These are phyloP conservation scores for Kalmanozyma brasiliensis DNA, from an alignment of 1,284 basidiomycete genomes.

Conservation along the genomic window DNA sequence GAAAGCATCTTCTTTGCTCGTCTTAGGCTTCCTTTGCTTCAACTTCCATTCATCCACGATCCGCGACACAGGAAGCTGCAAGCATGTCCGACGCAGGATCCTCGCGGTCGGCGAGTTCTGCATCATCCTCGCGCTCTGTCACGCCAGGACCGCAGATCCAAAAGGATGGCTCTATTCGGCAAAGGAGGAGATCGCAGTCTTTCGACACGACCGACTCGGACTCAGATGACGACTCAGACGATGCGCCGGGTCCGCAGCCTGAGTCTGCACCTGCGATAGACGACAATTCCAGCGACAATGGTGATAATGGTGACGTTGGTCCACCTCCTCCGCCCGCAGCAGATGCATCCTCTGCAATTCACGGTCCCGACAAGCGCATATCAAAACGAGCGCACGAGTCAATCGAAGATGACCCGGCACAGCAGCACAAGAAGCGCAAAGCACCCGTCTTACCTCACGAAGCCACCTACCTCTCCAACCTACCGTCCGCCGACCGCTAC, in stretches of 20 bases:
- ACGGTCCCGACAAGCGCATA: background rate
- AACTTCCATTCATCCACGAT: too few species aligned
- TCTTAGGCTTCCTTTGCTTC: too few species aligned
- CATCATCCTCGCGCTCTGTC: conserved; percentile 8
- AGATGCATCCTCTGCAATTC: background rate
- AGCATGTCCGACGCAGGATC: conserved; percentile 4
- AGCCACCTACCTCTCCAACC: conserved; percentile 86
- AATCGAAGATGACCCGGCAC: background rate
- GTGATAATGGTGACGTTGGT: conserved; percentile 24
- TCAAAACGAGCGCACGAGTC: conserved; percentile 14
- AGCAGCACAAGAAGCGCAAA: conserved; percentile 35
- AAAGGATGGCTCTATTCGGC: background rate
- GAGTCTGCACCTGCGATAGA: background rate
- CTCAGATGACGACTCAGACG: conserved; percentile 14
- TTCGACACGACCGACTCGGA: conserved; percentile 30
- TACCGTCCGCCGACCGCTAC: conserved; percentile 92
- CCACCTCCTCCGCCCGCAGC: conserved; percentile 20
- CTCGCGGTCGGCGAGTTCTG: background rate
- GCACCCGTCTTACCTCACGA: conserved; percentile 74
- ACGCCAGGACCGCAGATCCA: conserved; percentile 13
- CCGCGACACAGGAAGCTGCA: background rate
- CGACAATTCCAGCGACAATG: conserved; percentile 5
- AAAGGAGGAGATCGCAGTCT: conserved; percentile 18
- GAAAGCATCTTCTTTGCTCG: too few species aligned
- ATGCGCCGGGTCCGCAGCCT: conserved; percentile 13